Conservation (phyloP, 352 stramenopile genomes). For the Phytophthora brassicae region DNA sequence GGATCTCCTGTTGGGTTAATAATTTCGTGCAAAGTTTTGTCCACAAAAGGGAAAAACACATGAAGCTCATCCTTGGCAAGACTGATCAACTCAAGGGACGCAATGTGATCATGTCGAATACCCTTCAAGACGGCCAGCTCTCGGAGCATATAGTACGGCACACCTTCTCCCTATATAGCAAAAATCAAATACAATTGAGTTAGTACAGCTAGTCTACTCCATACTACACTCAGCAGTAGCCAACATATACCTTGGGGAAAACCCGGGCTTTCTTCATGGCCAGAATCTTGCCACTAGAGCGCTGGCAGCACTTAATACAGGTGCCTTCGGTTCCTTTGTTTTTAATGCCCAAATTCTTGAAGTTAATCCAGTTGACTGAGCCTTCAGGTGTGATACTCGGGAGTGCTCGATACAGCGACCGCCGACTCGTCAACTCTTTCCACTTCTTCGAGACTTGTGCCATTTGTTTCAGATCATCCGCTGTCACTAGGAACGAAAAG, state of each 20-base stretch:
- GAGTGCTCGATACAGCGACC: constrained; percentile 71
- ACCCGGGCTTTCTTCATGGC: constrained; percentile 89
- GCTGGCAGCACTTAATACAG: constrained; percentile 87
- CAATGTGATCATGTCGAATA: constrained; percentile 89
- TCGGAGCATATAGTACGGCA: constrained; percentile 93
- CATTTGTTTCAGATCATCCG: constrained; percentile 73
- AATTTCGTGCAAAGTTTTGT: constrained; percentile 90
- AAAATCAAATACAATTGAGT: background rate
- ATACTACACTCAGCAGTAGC: too few species aligned
- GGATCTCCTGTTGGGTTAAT: constrained; percentile 89
- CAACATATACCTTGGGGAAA: constrained; percentile 78
- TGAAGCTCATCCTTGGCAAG: constrained; percentile 86
- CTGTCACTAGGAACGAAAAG: constrained; percentile 81
- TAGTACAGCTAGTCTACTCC: too few species aligned
- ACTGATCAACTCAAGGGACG: constrained; percentile 86
- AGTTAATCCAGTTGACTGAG: constrained; percentile 86
- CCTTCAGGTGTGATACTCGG: constrained; percentile 68
- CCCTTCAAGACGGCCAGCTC: constrained; percentile 88
- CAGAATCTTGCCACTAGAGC: constrained; percentile 81
- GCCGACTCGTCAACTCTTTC: constrained; percentile 72
- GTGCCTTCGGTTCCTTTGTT: constrained; percentile 90
- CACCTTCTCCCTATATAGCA: constrained; percentile 71
- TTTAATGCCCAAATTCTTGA: constrained; percentile 88
- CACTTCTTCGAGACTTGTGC: constrained; percentile 76
- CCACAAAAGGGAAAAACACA: constrained; percentile 91